These are phyloP conservation scores for Fragaria nilgerrensis DNA, from an alignment of 306 rosid species.

Conservation along the genomic window DNA sequence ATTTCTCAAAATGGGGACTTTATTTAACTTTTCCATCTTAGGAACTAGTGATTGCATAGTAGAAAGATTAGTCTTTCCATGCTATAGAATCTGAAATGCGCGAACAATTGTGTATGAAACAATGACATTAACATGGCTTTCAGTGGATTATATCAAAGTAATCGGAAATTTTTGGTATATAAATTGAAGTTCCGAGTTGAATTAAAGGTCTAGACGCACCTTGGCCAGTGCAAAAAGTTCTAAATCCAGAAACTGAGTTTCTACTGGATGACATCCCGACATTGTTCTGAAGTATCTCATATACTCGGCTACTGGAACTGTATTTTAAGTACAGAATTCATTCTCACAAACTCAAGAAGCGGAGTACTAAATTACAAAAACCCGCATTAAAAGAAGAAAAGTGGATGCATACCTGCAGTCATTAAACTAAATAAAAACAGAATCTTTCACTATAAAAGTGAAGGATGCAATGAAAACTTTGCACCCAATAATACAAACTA, in stretches of 20 bases:
- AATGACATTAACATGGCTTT: constrained; percentile 1
- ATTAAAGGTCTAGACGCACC: constrained; percentile 43
- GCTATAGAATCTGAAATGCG: background rate
- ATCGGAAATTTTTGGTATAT: background rate
- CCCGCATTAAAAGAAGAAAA: background rate
- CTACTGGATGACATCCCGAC: constrained; percentile 46
- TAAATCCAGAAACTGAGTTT: constrained; percentile 47
- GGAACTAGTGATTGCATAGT: background rate
- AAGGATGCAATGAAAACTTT: background rate
- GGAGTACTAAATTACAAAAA: background rate
- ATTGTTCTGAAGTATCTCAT: constrained; percentile 40
- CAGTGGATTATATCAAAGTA: background rate
- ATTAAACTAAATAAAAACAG: background rate
- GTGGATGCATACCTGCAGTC: background rate
- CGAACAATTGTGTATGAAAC: background rate
- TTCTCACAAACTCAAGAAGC: constrained; percentile 12
- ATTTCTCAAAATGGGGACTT: background rate
- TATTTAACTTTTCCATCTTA: background rate
- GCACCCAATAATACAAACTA: background rate
- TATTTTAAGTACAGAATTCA: constrained; percentile 27
- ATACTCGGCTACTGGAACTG: constrained; percentile 42
- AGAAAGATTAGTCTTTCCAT: background rate
- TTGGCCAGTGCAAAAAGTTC: constrained; percentile 56
- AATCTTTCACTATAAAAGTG: background rate
- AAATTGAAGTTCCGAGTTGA: background rate